Evolutionary conservation across 352 stramenopile genomes (phyloP).

Genomic region (Aphanomyces cochlioides): DNA sequence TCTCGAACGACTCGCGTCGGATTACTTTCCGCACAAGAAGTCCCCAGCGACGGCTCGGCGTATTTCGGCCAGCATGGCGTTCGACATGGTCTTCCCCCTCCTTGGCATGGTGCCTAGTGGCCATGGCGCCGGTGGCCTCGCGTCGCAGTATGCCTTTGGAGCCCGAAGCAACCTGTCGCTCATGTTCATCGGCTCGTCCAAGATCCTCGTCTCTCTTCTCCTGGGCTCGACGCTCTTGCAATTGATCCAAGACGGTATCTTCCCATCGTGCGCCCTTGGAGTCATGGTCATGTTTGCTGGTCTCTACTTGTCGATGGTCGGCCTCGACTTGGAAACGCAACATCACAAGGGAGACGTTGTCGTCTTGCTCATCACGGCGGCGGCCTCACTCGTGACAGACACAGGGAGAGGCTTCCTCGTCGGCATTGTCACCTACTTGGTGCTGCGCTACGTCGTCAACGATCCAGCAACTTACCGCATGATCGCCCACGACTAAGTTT

Average conservation of each 20-base stretch:
- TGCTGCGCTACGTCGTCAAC: constrained; percentile 32
- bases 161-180: constrained; percentile 87
- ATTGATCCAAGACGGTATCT: constrained; percentile 53
- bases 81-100: constrained; percentile 84
- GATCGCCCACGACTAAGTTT: background rate
- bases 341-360: constrained; percentile 38
- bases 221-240: constrained; percentile 71
- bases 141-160: constrained; percentile 89
- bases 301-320: constrained; percentile 46
- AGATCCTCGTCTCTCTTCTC: constrained; percentile 87
- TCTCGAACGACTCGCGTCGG: constrained; percentile 82
- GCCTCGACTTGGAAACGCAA: constrained; percentile 46
- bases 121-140: constrained; percentile 89
- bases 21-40: constrained; percentile 83
- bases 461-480: constrained; percentile 6
- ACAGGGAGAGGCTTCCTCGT: constrained; percentile 55
- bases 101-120: constrained; percentile 91
- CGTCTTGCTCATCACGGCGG: constrained; percentile 46
- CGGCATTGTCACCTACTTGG: constrained; percentile 38
- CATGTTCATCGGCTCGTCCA: constrained; percentile 82
- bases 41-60: constrained; percentile 52
- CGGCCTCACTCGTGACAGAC: constrained; percentile 47
- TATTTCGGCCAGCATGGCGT: constrained; percentile 62
- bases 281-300: constrained; percentile 61
- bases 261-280: constrained; percentile 48